Percentiles rank a stretch among this genome's conserved stretches.
Conservation (phyloP, 2,329 filamentous ascomycete genomes). For the Ascochyta viciae-villosae region DNA sequence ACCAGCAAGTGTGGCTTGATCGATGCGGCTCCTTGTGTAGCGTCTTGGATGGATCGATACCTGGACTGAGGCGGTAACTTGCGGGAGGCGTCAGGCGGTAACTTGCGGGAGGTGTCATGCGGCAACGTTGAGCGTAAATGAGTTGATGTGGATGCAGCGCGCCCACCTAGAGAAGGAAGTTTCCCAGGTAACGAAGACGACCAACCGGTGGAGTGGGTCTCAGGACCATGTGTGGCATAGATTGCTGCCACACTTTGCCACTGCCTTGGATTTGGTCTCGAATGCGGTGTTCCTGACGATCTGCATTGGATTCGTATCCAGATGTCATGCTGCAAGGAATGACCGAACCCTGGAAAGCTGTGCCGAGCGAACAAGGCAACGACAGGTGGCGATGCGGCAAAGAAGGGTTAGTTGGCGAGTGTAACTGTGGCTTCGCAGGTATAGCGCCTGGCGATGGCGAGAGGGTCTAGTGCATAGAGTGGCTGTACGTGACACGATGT, state of each 20-base stretch:
- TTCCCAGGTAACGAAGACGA: too few species aligned
- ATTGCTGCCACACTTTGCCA: conserved; percentile 11
- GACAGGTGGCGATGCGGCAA: not conserved
- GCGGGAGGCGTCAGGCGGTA: conserved; percentile 2
- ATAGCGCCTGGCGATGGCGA: not conserved
- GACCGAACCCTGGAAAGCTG: not conserved
- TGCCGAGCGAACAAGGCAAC: conserved; percentile 1
- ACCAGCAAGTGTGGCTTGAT: not conserved
- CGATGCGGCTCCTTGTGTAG: not conserved
- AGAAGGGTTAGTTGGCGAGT: not conserved
- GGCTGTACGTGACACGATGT: not conserved
- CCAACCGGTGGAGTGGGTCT: not conserved
- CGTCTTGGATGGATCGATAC: not conserved
- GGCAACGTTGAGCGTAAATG: not conserved
- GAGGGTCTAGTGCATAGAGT: not conserved
- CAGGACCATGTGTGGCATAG: not conserved
- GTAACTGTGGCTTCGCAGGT: not conserved
- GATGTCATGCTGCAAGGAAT: not conserved
- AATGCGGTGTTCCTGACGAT: conserved; percentile 16
- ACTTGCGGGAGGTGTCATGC: conserved; percentile 3
- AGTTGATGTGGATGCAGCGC: not conserved
- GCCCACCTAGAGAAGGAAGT: too few species aligned
- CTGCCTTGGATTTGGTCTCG: not conserved
- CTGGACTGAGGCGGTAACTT: not conserved
- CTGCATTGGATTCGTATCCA: not conserved